Percentiles rank a stretch among this genome's conserved stretches.
phyloP scores from a whole-genome alignment of 768 basidiomycete genomes.

The Tremella yokohamensis region DNA sequence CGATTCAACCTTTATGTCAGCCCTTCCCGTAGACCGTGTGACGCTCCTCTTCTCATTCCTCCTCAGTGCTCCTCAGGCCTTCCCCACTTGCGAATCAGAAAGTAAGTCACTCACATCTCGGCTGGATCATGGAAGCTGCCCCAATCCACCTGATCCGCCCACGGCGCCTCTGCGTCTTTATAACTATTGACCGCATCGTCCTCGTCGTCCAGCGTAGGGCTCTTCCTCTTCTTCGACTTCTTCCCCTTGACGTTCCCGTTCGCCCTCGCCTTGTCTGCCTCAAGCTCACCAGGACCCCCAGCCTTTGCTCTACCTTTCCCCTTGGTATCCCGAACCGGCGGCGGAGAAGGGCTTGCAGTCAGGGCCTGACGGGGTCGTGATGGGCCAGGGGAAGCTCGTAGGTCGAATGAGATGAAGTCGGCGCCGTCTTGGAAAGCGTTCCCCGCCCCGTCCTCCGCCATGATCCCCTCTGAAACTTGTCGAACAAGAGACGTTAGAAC shows the following conservation, averaged over 20 bases:
- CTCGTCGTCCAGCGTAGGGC: not conserved
- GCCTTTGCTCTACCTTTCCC: not conserved
- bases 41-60: slow-evolving; percentile 52
- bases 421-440: slow-evolving; percentile 27
- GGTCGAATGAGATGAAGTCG: slow-evolving; percentile 46
- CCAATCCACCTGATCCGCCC: not conserved
- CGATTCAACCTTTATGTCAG: slow-evolving; percentile 62
- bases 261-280: not conserved
- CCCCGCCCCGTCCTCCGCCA: not conserved
- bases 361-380: slow-evolving; percentile 4
- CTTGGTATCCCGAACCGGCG: not conserved
- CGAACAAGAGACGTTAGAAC: too few species aligned
- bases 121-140: not conserved
- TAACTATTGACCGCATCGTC: too few species aligned
- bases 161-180: slow-evolving; percentile 6
- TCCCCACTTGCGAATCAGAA: slow-evolving; percentile 52
- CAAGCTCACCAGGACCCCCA: not conserved
- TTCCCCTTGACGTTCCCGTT: not conserved
- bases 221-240: not conserved
- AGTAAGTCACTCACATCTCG: slow-evolving; percentile 4
- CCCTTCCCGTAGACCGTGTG: slow-evolving; percentile 67
- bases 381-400: slow-evolving; percentile 25
- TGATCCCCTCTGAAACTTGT: not conserved
- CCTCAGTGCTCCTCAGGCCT: slow-evolving; percentile 58
- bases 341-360: slow-evolving; percentile 4